Conservation (phyloP, 257 asterid species). For the Solanum lycopersicoides region DNA sequence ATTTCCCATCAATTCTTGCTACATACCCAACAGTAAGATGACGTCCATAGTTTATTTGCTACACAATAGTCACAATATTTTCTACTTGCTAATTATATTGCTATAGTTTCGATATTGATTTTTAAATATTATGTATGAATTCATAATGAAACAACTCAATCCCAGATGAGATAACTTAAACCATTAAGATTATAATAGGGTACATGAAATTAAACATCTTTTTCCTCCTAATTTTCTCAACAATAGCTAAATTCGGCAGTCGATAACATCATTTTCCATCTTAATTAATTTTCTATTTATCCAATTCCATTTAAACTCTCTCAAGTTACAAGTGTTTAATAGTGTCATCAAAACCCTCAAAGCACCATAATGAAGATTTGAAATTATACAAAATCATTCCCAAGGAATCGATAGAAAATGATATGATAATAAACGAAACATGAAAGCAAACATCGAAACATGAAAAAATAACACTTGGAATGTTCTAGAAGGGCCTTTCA, state of each 20-base stretch:
- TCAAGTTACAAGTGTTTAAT: not conserved
- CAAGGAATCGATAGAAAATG: not conserved
- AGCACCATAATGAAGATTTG: too few species aligned
- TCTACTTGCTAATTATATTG: not conserved
- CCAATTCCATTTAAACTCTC: not conserved
- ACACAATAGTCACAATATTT: not conserved
- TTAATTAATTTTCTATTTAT: not conserved
- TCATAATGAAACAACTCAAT: not conserved
- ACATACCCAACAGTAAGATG: not conserved
- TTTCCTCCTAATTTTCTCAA: not conserved
- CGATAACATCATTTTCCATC: not conserved
- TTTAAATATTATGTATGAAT: not conserved
- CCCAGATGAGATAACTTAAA: not conserved
- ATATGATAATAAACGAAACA: not conserved
- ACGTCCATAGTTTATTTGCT: not conserved
- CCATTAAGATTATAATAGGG: not conserved
- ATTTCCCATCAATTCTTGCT: too few species aligned
- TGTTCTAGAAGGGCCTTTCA: constrained; percentile 14
- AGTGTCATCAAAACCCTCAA: not conserved
- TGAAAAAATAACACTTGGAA: not conserved
- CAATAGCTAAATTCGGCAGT: not conserved
- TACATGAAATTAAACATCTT: too few species aligned
- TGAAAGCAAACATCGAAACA: not conserved
- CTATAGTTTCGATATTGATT: not conserved
- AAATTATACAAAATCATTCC: too few species aligned